phyloP scores from a whole-genome alignment of 23 red algal genomes.

The Gracilaria domingensis region DNA sequence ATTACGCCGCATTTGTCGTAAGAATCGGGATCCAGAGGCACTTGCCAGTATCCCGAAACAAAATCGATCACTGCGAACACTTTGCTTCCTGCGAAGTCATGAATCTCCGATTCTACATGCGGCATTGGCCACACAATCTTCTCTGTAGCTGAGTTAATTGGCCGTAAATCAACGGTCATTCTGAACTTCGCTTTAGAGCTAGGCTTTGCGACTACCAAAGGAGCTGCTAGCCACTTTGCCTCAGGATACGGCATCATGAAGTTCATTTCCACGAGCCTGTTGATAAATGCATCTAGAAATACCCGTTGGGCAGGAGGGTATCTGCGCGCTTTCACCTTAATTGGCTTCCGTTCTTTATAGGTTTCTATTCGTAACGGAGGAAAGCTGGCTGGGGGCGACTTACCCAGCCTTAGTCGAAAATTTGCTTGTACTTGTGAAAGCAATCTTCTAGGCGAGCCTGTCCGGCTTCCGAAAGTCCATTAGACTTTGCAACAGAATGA shows the following conservation, averaged over 20 bases:
- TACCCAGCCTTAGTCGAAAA: conserved; percentile 10
- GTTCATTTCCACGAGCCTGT: conserved; percentile 26
- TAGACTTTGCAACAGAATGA: neutral
- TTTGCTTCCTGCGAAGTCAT: conserved; percentile 28
- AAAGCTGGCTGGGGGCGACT: conserved; percentile 19
- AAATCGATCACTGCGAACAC: conserved; percentile 37
- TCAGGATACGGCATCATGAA: conserved; percentile 1
- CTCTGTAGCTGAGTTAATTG: conserved; percentile 23
- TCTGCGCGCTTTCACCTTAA: conserved; percentile 35
- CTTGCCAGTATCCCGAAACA: conserved; percentile 30
- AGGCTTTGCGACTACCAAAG: conserved; percentile 26
- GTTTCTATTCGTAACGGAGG: neutral
- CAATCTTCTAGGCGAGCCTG: neutral
- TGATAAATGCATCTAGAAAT: conserved; percentile 30
- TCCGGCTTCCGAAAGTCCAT: neutral
- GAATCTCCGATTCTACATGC: conserved; percentile 3
- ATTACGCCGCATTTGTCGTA: neutral
- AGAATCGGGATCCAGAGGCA: neutral
- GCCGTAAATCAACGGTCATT: conserved; percentile 34
- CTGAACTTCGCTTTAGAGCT: conserved; percentile 24
- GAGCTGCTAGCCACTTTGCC: conserved; percentile 29
- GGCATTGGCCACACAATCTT: conserved; percentile 43
- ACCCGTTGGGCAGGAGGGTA: neutral
- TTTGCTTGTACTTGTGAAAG: neutral
- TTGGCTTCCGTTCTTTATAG: neutral